A percentile compares a stretch with the other conserved stretches of the same genome.
phyloP scores from a whole-genome alignment of 331 rosid species.

The Pyrus hybrid region DNA sequence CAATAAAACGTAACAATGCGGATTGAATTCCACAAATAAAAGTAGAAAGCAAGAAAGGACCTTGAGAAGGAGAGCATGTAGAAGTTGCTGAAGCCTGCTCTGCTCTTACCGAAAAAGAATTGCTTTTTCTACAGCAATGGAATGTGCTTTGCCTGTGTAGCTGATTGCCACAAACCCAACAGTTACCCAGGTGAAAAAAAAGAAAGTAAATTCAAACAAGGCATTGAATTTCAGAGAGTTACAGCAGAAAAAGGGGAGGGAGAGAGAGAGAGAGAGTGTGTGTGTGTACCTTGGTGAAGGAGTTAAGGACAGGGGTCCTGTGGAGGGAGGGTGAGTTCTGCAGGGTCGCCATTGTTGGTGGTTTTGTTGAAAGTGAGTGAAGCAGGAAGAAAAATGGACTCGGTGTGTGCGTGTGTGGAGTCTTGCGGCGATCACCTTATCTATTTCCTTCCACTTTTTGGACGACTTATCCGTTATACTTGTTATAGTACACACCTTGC shows the following conservation, averaged over 20 bases:
- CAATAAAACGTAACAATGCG: not conserved
- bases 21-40: no score
- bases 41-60: slow-evolving; percentile 17
- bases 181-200: not conserved
- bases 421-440: slow-evolving; percentile 13
- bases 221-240: not conserved
- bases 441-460: not conserved
- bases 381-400: not conserved
- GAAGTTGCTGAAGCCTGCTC: slow-evolving; percentile 37
- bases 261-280: no score
- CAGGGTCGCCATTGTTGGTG: slow-evolving; percentile 8
- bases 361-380: no score
- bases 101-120: slow-evolving; percentile 52
- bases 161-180: slow-evolving; percentile 12
- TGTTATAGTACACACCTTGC: not conserved
- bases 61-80: slow-evolving; percentile 43
- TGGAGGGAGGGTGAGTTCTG: slow-evolving; percentile 18
- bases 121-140: slow-evolving; percentile 46
- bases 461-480: not conserved
- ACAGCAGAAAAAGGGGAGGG: not conserved
- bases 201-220: not conserved
- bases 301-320: slow-evolving; percentile 14
- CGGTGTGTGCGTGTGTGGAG: not conserved
- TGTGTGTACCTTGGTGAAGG: slow-evolving; percentile 11
- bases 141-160: slow-evolving; percentile 34